Conservation (phyloP, 2,329 filamentous ascomycete species). For the Hyphodiscus sp. region DNA sequence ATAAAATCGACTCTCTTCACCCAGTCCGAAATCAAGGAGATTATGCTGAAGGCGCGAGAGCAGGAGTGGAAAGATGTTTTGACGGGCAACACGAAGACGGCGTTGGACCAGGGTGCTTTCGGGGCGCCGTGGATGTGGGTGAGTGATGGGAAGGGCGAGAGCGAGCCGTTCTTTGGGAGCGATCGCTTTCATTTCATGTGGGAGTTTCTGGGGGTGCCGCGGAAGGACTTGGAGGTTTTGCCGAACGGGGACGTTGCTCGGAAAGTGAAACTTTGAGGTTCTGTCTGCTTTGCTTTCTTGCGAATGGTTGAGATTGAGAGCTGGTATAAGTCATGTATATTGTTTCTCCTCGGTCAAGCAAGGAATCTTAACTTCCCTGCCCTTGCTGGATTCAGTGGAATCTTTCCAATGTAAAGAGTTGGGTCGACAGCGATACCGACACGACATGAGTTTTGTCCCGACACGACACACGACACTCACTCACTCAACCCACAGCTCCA, state of each 20-base stretch:
- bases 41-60: constrained; percentile 46
- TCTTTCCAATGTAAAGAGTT: too few relatives aligned
- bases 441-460: too few relatives aligned
- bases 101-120: constrained; percentile 61
- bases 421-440: too few relatives aligned
- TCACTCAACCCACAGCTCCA: too few relatives aligned
- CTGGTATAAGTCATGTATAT: neutral
- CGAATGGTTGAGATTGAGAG: neutral
- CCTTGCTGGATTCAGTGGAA: too few relatives aligned
- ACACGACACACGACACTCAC: too few relatives aligned
- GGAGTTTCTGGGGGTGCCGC: constrained; percentile 55
- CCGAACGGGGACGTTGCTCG: constrained; percentile 21
- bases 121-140: constrained; percentile 74
- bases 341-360: too few relatives aligned
- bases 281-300: neutral
- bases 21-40: constrained; percentile 43
- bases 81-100: constrained; percentile 52
- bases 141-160: constrained; percentile 47
- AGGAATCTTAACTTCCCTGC: too few relatives aligned
- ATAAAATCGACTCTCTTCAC: constrained; percentile 36
- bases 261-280: neutral
- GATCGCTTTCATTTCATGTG: constrained; percentile 68
- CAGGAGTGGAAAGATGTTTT: constrained; percentile 48
- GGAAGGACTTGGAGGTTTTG: constrained; percentile 45
- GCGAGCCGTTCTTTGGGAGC: constrained; percentile 71